Evolutionary conservation across 2,329 filamentous ascomycete species (phyloP), one percentile per base, ranked within the genome.

Genomic region (Shiraia sp.): DNA sequence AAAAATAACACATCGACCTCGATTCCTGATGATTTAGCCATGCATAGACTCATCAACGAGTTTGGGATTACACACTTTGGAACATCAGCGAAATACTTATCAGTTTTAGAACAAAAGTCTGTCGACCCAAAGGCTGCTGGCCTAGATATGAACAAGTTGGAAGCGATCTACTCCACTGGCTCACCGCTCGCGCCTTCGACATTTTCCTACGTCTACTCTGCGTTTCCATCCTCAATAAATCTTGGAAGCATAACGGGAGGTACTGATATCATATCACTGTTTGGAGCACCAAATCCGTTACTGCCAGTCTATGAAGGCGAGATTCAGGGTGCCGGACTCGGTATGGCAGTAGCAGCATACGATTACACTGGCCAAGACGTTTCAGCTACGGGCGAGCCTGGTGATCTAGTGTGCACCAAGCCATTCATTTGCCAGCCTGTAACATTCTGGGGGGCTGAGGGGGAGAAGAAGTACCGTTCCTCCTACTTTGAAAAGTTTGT

Each of bases 251-350:
- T 99, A 61, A 97, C 92, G 0, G 93, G 93, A 26, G 93, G 92
- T 35, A 97, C 92, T 3, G 93, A 99, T 66, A 97, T 97, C 58
- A 89, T 97, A 52, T 96, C 91, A 1, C 81, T 97, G 24, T 99
- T 97, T 61, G 92, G 91, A 30, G 86, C 89, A 0, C 88, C 90
- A 0, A 92, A 86, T 40, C 75, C 74, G 1, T 64, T 78, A 3
- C 56, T 71, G 6, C 74, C 75, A 8, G 75, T 78, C 19, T 74
- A 75, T 55, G 68, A 70, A 42, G 75, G 75, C 47, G 75, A 78
- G 41, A 77, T 78, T 36, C 75, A 78, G 55, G 69, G 66, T 12
- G 63, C 74, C 1, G 75, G 75, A 9, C 68, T 78, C 1, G 75
- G 75, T 29, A 78, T 78, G 75, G 73, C 73, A 3, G 73, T 77